Percentiles rank a stretch among this genome's conserved stretches.
These are phyloP conservation scores for Peniophora sp. DNA, from an alignment of 1,284 basidiomycete species.

Conservation along the genomic window DNA sequence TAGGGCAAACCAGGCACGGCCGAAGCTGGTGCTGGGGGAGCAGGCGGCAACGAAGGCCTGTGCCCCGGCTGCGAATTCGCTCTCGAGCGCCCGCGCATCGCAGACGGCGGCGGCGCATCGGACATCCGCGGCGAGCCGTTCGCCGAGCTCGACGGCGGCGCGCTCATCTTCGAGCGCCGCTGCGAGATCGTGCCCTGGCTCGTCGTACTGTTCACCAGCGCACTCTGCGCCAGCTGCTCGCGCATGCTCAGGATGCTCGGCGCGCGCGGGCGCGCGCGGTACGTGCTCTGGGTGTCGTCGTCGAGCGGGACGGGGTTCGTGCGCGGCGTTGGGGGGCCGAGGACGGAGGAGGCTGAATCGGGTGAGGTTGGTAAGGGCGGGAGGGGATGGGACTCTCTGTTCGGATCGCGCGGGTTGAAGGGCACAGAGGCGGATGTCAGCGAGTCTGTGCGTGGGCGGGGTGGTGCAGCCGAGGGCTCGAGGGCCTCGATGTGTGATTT, in stretches of 20 bases:
- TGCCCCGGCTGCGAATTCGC: slow-evolving; percentile 63
- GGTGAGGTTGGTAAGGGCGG: slow-evolving; percentile 51
- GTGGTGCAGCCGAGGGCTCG: too few species aligned
- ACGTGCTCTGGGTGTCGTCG: not conserved
- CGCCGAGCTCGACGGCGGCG: slow-evolving; percentile 36
- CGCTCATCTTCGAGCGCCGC: slow-evolving; percentile 55
- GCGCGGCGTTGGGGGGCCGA: slow-evolving; percentile 29
- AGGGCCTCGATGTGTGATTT: not conserved
- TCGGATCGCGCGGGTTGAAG: slow-evolving; percentile 14
- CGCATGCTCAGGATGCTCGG: not conserved
- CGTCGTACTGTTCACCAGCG: slow-evolving; percentile 52
- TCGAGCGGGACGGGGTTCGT: slow-evolving; percentile 7
- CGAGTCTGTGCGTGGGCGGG: too few species aligned
- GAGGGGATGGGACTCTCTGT: slow-evolving; percentile 53
- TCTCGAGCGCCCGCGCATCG: slow-evolving; percentile 24
- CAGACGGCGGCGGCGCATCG: slow-evolving; percentile 23
- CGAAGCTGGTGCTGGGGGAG: slow-evolving; percentile 4
- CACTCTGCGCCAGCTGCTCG: slow-evolving; percentile 7
- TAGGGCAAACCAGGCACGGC: too few species aligned
- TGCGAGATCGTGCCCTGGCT: slow-evolving; percentile 61
- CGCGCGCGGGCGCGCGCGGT: slow-evolving; percentile 3
- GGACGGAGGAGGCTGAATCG: slow-evolving; percentile 21
- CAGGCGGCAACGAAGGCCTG: slow-evolving; percentile 13
- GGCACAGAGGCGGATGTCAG: not conserved
- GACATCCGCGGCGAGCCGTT: slow-evolving; percentile 22